Conservation (phyloP, 169 alveolate species). For the Plasmodium billcollinsi region DNA sequence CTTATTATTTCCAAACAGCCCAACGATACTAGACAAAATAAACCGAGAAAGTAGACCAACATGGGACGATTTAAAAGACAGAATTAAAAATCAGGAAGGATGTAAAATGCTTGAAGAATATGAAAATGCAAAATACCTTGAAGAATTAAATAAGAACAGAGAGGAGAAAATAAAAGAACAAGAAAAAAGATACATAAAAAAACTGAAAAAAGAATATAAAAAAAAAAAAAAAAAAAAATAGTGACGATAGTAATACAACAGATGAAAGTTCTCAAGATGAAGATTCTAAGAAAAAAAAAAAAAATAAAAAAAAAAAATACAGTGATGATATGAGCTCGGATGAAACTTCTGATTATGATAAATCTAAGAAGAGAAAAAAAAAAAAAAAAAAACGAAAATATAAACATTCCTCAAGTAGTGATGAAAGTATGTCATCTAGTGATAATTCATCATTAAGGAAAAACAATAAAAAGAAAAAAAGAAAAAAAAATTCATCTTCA, state of each 20-base stretch:
- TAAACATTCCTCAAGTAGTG: constrained; percentile 8
- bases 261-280: constrained; percentile 31
- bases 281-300: constrained; percentile 45
- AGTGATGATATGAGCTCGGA: constrained; percentile 28
- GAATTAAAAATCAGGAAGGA: constrained; percentile 76
- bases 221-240: constrained; percentile 37
- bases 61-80: constrained; percentile 72
- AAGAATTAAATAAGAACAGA: constrained; percentile 67
- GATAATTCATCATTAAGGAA: too few species aligned
- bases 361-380: background rate
- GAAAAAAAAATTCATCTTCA: constrained; percentile 1
- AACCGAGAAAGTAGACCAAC: constrained; percentile 76
- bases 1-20: constrained; percentile 16
- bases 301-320: constrained; percentile 25
- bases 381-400: constrained; percentile 30
- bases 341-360: too few species aligned
- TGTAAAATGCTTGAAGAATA: constrained; percentile 68
- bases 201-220: constrained; percentile 73
- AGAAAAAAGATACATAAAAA: constrained; percentile 75
- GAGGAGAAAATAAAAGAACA: constrained; percentile 73
- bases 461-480: constrained; percentile 25
- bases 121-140: constrained; percentile 68
- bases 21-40: constrained; percentile 71
- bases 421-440: background rate
- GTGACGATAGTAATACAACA: constrained; percentile 13